phyloP scores from a whole-genome alignment of 768 basidiomycete species.

The Atractiella rhizophila region DNA sequence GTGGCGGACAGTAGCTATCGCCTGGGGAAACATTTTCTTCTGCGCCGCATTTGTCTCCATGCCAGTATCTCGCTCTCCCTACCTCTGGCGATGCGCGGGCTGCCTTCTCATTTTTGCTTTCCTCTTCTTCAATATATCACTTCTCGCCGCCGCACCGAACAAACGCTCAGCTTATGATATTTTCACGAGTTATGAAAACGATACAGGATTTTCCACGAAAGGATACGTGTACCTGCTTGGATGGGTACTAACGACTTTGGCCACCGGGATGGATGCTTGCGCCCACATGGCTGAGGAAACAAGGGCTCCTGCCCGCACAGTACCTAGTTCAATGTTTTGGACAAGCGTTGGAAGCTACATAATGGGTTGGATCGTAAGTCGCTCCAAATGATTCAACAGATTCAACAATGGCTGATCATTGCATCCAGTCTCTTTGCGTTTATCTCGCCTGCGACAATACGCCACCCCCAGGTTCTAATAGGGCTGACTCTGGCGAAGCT shows the following conservation, averaged over 20 bases:
- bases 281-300: constrained; percentile 26
- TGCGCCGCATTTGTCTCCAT: background rate
- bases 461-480: no score
- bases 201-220: constrained; percentile 12
- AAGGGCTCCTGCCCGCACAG: constrained; percentile 21
- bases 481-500: no score
- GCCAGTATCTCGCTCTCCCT: background rate
- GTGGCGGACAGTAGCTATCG: constrained; percentile 11
- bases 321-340: constrained; percentile 23
- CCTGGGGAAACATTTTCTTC: constrained; percentile 5
- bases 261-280: constrained; percentile 23
- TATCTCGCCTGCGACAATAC: background rate
- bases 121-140: constrained; percentile 9
- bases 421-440: constrained; percentile 1
- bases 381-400: no score
- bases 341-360: constrained; percentile 16
- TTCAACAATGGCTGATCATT: no score
- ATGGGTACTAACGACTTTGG: constrained; percentile 22
- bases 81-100: background rate
- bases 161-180: constrained; percentile 7
- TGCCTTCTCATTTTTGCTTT: constrained; percentile 6
- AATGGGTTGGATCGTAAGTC: constrained; percentile 22
- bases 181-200: constrained; percentile 13
- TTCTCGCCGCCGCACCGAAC: constrained; percentile 4
- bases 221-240: constrained; percentile 23